These are phyloP conservation scores for Hymenoscyphus albidus DNA, from an alignment of 2,329 filamentous ascomycete species.

Conservation along the genomic window DNA sequence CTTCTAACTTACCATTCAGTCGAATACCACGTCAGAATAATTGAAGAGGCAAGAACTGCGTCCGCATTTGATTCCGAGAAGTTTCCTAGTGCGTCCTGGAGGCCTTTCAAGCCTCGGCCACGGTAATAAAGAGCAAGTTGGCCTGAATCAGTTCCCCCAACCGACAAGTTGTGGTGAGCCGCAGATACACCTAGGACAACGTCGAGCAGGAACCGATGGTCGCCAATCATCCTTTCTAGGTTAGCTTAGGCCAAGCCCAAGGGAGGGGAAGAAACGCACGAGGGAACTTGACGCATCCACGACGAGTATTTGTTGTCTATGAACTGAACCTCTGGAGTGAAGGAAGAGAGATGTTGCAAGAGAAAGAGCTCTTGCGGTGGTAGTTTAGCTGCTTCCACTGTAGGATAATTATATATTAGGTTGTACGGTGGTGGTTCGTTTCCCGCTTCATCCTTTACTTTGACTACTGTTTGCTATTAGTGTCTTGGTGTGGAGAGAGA, in stretches of 20 bases:
- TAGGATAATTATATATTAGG: conserved; percentile 5
- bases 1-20: conserved; percentile 14
- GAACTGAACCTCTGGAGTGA: conserved; percentile 11
- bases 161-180: conserved; percentile 8
- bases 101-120: conserved; percentile 12
- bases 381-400: conserved; percentile 7
- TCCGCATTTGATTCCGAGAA: conserved; percentile 18
- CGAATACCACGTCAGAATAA: conserved; percentile 17
- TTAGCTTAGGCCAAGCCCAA: not conserved
- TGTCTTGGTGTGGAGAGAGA: not conserved
- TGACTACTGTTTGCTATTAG: conserved; percentile 5
- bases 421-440: conserved; percentile 7
- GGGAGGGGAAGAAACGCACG: not conserved
- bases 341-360: conserved; percentile 9
- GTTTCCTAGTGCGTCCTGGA: conserved; percentile 15
- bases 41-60: conserved; percentile 16
- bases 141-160: conserved; percentile 4
- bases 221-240: conserved; percentile 5
- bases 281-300: conserved; percentile 12
- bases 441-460: conserved; percentile 6
- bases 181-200: conserved; percentile 11
- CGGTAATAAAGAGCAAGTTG: conserved; percentile 13
- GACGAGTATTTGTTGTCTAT: conserved; percentile 14
- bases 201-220: conserved; percentile 12
- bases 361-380: conserved; percentile 13